phyloP scores from a whole-genome alignment of 495 filamentous ascomycete species.

The Cercophora scortea region DNA sequence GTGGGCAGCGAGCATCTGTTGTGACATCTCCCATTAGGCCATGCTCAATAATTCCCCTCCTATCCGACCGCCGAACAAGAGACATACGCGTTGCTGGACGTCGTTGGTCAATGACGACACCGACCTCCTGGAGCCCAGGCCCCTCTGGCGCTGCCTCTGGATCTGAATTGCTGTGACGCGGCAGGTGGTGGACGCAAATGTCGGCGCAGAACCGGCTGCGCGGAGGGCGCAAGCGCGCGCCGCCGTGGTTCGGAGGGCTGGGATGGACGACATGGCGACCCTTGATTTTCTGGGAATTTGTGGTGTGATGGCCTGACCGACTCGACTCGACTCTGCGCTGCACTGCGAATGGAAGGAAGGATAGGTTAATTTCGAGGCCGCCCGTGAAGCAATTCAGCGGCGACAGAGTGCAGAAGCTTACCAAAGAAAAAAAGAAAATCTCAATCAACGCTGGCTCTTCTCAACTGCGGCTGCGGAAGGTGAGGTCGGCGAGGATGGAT shows the following conservation, averaged over 20 bases:
- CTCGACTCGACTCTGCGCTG: too few species aligned
- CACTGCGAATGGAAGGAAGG: too few species aligned
- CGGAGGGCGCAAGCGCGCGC: constrained; percentile 13
- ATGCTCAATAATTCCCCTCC: neutral
- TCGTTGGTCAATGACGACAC: constrained; percentile 46
- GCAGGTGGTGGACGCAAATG: constrained; percentile 3
- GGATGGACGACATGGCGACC: constrained; percentile 16
- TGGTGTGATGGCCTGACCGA: too few species aligned
- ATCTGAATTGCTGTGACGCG: constrained; percentile 1
- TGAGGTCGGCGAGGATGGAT: too few species aligned
- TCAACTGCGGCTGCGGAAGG: too few species aligned
- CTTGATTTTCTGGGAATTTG: neutral
- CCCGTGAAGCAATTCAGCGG: too few species aligned
- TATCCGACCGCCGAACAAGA: neutral
- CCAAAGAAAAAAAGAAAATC: too few species aligned
- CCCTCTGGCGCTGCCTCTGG: constrained; percentile 1
- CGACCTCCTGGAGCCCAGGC: constrained; percentile 16
- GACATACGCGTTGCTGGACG: constrained; percentile 55
- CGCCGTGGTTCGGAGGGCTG: constrained; percentile 12
- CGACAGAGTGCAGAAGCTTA: too few species aligned
- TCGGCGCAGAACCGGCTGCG: neutral
- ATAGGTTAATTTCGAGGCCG: too few species aligned
- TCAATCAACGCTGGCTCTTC: too few species aligned
- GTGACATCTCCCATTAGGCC: constrained; percentile 5
- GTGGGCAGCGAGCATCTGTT: constrained; percentile 67